Conservation (phyloP, 2,329 filamentous ascomycete genomes). For the Chaetomiaceae sp. region DNA sequence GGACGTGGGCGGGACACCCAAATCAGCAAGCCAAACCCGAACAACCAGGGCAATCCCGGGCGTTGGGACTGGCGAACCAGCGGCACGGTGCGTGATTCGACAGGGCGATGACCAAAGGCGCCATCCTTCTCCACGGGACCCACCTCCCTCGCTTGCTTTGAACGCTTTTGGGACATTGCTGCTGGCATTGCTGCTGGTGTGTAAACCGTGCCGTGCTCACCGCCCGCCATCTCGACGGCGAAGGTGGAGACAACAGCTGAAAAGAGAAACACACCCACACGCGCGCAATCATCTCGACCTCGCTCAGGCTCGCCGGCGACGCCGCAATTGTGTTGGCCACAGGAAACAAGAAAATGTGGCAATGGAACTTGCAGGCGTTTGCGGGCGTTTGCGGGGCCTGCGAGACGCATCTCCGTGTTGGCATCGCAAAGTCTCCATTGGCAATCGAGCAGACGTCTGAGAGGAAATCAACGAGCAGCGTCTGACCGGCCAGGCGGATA, state of each 20-base stretch:
- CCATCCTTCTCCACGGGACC: constrained; percentile 8
- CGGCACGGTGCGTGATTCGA: constrained; percentile 16
- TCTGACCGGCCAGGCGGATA: no score
- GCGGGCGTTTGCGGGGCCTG: no score
- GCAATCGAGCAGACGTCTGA: no score
- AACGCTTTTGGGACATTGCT: constrained; percentile 18
- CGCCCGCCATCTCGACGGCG: no score
- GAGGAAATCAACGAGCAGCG: no score
- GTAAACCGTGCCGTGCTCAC: no score
- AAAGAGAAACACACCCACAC: background rate
- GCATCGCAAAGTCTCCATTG: no score
- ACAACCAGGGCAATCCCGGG: constrained; percentile 7
- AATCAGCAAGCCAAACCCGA: constrained; percentile 7
- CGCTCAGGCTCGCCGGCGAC: background rate
- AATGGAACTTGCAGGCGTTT: background rate
- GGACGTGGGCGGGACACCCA: constrained; percentile 13
- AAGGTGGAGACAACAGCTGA: no score
- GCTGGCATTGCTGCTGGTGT: no score
- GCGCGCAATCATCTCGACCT: no score
- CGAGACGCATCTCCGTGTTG: no score
- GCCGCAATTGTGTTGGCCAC: background rate
- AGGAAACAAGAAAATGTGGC: background rate
- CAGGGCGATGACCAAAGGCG: background rate
- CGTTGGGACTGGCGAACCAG: background rate
- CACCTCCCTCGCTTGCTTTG: constrained; percentile 19